A percentile compares a stretch with the other conserved stretches of the same genome.
These are phyloP conservation scores for Rhizophagus sp. DNA, from an alignment of 192 early-diverging fungal genomes.

Conservation along the genomic window DNA sequence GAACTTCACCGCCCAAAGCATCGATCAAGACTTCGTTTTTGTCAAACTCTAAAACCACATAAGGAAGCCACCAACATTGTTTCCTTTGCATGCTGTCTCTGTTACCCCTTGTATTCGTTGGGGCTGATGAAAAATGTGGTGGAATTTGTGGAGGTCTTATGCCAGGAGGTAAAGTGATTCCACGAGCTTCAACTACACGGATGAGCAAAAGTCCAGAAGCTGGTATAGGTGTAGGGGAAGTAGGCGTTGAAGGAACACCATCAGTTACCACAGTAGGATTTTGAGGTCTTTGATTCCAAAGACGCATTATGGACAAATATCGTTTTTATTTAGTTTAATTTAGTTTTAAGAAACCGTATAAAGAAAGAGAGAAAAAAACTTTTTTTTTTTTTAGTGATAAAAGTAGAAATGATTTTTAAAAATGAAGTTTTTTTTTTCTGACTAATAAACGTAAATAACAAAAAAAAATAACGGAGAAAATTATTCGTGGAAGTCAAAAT, in stretches of 20 bases:
- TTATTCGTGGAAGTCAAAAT: background rate
- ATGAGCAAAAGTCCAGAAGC: constrained; percentile 71
- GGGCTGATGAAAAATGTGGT: constrained; percentile 21
- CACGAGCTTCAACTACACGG: constrained; percentile 79
- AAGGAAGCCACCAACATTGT: constrained; percentile 68
- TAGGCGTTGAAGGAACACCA: constrained; percentile 16
- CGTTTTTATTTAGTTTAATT: background rate
- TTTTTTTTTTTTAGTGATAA: background rate
- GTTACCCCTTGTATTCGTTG: constrained; percentile 32
- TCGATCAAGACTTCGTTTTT: constrained; percentile 91
- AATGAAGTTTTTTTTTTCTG: background rate
- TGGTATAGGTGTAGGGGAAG: constrained; percentile 15
- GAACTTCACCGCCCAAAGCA: constrained; percentile 73
- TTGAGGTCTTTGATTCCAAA: constrained; percentile 9
- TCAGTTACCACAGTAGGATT: background rate
- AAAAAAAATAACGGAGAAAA: background rate
- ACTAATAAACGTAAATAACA: background rate
- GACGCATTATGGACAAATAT: constrained; percentile 3
- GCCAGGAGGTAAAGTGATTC: constrained; percentile 68
- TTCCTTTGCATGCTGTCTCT: constrained; percentile 57
- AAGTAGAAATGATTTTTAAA: background rate
- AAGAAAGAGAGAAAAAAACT: background rate
- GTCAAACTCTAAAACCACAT: constrained; percentile 91
- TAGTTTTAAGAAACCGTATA: background rate
- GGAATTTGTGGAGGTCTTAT: constrained; percentile 50